Evolutionary conservation across 352 stramenopile species (phyloP).

Genomic region (Stramenopiles sp.): DNA sequence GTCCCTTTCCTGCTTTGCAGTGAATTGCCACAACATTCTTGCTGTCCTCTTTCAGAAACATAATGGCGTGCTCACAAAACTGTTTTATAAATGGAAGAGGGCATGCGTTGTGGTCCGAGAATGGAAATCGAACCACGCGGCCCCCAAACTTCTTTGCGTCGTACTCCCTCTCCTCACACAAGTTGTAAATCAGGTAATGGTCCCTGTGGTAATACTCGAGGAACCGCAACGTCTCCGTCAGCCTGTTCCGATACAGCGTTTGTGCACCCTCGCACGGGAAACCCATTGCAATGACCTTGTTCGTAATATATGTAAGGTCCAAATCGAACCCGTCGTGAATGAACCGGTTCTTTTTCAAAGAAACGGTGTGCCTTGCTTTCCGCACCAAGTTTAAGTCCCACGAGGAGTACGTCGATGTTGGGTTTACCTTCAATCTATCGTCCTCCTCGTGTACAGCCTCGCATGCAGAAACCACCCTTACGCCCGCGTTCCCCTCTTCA

Average conservation of each 20-base stretch:
- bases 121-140: background rate
- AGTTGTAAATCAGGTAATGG: slow-evolving; percentile 8
- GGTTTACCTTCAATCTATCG: no score
- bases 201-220: background rate
- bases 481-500: no score
- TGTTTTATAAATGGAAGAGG: background rate
- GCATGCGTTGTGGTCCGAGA: background rate
- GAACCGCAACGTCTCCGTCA: background rate
- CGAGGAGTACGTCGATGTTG: no score
- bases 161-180: background rate
- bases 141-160: background rate
- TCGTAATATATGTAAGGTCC: background rate
- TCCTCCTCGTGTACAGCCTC: no score
- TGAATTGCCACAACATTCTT: slow-evolving; percentile 27
- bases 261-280: slow-evolving; percentile 3
- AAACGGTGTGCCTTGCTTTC: no score
- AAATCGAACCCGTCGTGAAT: slow-evolving; percentile 6
- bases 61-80: background rate
- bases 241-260: background rate
- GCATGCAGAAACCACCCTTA: no score
- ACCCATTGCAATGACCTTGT: slow-evolving; percentile 10
- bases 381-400: no score
- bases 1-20: slow-evolving; percentile 30
- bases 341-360: slow-evolving; percentile 7
- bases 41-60: background rate